Percentiles rank a stretch among this genome's conserved stretches.
phyloP scores from a whole-genome alignment of 2,329 filamentous ascomycete genomes.

The Colletotrichum acutatum region DNA sequence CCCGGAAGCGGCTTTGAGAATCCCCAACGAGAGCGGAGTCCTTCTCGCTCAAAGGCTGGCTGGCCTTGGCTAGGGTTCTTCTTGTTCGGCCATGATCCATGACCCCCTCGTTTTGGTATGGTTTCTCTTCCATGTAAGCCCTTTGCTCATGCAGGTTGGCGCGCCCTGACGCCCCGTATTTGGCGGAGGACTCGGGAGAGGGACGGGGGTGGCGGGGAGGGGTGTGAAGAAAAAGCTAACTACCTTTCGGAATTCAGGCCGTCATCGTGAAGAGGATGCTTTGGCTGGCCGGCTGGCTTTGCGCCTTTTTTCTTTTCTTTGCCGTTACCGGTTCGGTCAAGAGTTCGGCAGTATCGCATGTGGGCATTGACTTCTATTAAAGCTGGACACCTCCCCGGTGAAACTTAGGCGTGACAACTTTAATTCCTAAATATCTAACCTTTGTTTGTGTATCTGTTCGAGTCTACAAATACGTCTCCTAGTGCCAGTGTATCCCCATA shows the following conservation, averaged over 20 bases:
- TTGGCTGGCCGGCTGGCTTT: constrained; percentile 5
- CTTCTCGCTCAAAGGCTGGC: background rate
- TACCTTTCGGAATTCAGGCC: background rate
- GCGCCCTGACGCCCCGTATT: constrained; percentile 26
- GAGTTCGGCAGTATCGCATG: constrained; percentile 22
- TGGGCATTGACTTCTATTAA: constrained; percentile 34
- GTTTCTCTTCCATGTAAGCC: background rate
- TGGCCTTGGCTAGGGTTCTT: background rate
- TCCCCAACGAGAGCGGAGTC: constrained; percentile 10
- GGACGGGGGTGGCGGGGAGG: background rate
- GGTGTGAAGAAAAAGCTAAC: constrained; percentile 1
- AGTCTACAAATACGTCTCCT: background rate
- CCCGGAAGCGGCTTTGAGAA: constrained; percentile 31
- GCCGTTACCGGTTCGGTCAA: constrained; percentile 25
- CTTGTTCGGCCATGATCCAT: background rate
- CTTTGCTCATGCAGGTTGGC: constrained; percentile 22
- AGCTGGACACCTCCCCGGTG: constrained; percentile 22
- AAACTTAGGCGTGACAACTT: constrained; percentile 27
- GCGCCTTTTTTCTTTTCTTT: background rate
- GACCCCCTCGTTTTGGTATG: no score
- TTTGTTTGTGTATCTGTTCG: background rate
- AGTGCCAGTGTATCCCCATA: background rate
- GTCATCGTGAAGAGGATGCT: constrained; percentile 23
- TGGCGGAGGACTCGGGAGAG: constrained; percentile 9
- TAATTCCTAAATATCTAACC: background rate